Evolutionary conservation across 2,329 filamentous ascomycete genomes (phyloP), one percentile per base, ranked within the genome.

Genomic region (Cylindrodendrum hubeiense): DNA sequence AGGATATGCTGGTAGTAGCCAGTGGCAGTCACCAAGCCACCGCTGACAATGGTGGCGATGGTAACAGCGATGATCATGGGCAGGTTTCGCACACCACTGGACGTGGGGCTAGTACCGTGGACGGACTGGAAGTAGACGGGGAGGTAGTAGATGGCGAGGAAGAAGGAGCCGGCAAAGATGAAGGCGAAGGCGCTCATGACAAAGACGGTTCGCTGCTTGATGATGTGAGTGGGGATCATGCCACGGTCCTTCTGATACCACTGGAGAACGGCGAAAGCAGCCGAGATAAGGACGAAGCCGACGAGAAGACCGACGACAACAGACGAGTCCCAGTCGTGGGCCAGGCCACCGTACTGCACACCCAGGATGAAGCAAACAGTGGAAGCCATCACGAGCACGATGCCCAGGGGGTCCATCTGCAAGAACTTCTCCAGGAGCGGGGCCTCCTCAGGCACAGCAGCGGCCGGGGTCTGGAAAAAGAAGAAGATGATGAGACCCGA

Each of bases 391-490:
- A 87, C 74, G 37, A 85, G 70, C 21, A 80, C 72, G 5, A 81
- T 78, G 2, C 85, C 85, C 2, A 81, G 63, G 4, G 82, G 77
- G 65, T 87, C 85, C 77, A 87, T 82, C 67, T 86, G 83, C 0
- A 81, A 73, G 19, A 85, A 56, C 75, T 85, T 85, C 69, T 85
- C 82, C 6, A 74, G 70, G 6, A 83, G 68, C 2, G 80, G 68
- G 2, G 81, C 76, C 61, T 78, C 53, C 22, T 71, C 74, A 2
- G 81, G 81, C 0, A 80, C 72, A 19, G 80, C 82, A 56, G 74
- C 76, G 39, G 73, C 75, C 26, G 81, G 83, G 19, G 81, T 81
- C 47, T 74, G 75, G 78, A 85, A 84, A 69, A 82, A 81, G 65
- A 81, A 62, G 63, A 80, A 65, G 66, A 81, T 79, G 59, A 80